phyloP scores from a whole-genome alignment of 345 rosid genomes.

The Salix suchowensis region DNA sequence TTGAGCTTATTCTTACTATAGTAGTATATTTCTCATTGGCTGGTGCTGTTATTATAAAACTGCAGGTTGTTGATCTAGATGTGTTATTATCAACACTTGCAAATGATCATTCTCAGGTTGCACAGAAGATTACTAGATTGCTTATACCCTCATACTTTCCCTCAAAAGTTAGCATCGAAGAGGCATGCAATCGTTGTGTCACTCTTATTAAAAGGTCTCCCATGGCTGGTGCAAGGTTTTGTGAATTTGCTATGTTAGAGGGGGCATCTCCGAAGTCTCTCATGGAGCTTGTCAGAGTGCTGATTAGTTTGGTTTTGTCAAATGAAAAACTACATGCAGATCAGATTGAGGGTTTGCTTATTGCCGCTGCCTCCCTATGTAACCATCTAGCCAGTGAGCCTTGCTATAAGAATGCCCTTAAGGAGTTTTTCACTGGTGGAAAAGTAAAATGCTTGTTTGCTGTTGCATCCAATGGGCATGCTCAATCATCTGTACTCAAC shows the following conservation, averaged over 20 bases:
- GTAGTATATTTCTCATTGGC: constrained; percentile 5
- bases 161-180: constrained; percentile 51
- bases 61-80: constrained; percentile 72
- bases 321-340: constrained; percentile 40
- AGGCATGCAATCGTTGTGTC: constrained; percentile 76
- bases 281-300: constrained; percentile 59
- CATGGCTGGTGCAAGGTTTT: constrained; percentile 86
- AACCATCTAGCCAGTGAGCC: constrained; percentile 47
- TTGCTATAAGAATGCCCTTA: constrained; percentile 44
- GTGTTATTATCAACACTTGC: constrained; percentile 58
- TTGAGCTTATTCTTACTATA: constrained; percentile 1
- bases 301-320: constrained; percentile 49
- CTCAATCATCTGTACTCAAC: constrained; percentile 58
- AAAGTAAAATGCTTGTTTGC: constrained; percentile 51
- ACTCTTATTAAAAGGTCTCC: constrained; percentile 79
- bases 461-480: constrained; percentile 53
- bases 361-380: constrained; percentile 52
- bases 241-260: constrained; percentile 57
- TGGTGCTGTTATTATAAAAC: not conserved
- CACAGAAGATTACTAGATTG: constrained; percentile 62
- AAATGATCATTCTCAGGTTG: constrained; percentile 68
- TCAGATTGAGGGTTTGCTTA: constrained; percentile 72
- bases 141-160: constrained; percentile 92
- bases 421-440: constrained; percentile 48
- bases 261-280: constrained; percentile 59